A percentile compares a stretch with the other conserved stretches of the same genome.
These are phyloP conservation scores for Pleodorina starrii DNA, from an alignment of 139 green algal species.

Conservation along the genomic window DNA sequence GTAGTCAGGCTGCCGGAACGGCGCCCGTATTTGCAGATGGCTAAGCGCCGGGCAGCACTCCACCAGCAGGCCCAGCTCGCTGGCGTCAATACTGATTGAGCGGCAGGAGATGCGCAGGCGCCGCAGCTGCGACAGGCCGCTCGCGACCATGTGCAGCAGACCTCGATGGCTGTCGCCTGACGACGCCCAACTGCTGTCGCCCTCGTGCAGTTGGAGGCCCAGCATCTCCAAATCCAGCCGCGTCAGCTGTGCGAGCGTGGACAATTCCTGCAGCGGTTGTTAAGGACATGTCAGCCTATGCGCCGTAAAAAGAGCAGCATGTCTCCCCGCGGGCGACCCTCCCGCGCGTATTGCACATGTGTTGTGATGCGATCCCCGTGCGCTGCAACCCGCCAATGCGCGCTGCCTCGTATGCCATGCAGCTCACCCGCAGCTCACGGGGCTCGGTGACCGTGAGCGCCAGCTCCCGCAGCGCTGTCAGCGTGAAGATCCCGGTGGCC, in stretches of 20 bases:
- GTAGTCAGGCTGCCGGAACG: background rate
- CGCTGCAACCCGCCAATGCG: no score
- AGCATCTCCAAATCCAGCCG: constrained; percentile 17
- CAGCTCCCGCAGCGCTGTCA: background rate
- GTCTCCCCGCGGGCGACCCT: no score
- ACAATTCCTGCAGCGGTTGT: constrained; percentile 20
- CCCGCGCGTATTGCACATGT: no score
- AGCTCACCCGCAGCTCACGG: background rate
- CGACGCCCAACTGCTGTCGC: no score
- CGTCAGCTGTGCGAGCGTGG: background rate
- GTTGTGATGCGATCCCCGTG: no score
- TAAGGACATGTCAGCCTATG: background rate
- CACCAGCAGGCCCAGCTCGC: background rate
- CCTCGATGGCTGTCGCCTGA: background rate
- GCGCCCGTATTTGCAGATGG: background rate
- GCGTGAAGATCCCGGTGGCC: background rate
- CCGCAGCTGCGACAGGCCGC: background rate
- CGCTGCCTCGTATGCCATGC: no score
- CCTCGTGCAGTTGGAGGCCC: background rate
- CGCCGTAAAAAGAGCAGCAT: no score
- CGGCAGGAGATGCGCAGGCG: background rate
- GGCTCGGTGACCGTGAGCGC: constrained; percentile 5
- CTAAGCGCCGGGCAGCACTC: background rate
- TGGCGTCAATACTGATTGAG: background rate
- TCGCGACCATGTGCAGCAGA: background rate